Conservation (phyloP, 2,329 filamentous ascomycete species). For the Fusarium longipes region DNA sequence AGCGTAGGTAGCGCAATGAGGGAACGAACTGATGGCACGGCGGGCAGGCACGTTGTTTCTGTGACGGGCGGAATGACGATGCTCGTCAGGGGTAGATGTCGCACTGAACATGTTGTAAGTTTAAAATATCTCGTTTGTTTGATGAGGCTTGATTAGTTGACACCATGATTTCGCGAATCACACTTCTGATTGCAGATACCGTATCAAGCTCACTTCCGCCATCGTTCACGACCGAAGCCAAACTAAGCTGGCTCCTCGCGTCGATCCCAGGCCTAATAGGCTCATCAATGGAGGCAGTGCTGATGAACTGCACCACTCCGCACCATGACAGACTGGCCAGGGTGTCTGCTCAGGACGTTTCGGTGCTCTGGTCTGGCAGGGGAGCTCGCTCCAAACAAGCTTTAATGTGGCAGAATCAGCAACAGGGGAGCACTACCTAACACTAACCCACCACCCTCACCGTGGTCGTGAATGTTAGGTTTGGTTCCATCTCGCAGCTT, state of each 20-base stretch:
- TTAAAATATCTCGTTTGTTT: constrained; percentile 26
- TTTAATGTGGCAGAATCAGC: constrained; percentile 43
- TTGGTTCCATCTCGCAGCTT: constrained; percentile 19
- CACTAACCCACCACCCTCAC: constrained; percentile 30
- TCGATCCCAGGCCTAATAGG: constrained; percentile 43
- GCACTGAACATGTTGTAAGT: background rate
- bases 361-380: constrained; percentile 36
- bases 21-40: constrained; percentile 26
- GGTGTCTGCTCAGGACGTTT: constrained; percentile 42
- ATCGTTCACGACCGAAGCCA: constrained; percentile 29
- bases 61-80: constrained; percentile 44
- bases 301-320: constrained; percentile 31
- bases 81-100: constrained; percentile 39
- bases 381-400: constrained; percentile 46
- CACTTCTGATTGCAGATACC: constrained; percentile 17
- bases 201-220: constrained; percentile 23
- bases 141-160: constrained; percentile 18
- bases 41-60: constrained; percentile 36
- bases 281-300: constrained; percentile 48
- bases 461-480: constrained; percentile 16
- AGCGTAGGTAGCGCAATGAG: constrained; percentile 6
- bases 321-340: constrained; percentile 27
- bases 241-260: constrained; percentile 35
- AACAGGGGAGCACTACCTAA: constrained; percentile 39
- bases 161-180: constrained; percentile 39